Evolutionary conservation across 108 stramenopile species (phyloP), one percentile per base, ranked within the genome.

Genomic region (Skeletonema grethae): DNA sequence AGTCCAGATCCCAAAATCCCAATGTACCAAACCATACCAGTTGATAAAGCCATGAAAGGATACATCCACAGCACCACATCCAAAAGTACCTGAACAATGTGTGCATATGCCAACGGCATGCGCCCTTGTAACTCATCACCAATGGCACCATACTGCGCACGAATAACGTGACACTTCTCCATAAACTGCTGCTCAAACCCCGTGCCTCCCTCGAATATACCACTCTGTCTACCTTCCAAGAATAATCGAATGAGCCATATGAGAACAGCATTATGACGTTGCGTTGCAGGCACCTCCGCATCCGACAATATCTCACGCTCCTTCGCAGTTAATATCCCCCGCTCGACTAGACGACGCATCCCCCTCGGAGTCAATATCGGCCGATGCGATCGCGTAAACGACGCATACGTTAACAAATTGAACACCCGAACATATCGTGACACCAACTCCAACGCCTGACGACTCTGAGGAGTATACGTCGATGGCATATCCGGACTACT

Each of bases 61-160:
- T 92, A 95, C 88, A 93, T 89, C 90, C 90, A 91, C 30, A 92
- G 50, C 55, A 95, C 86, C 11, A 93, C 72, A 77, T 95, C 96
- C 4, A 95, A 85, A 20, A 97, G 59, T 16, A 94, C 85, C 74
- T 95, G 94, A 34, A 95, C 96, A 50, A 95, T 90, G 66, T 97
- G 96, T 8, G 94, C 90, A 83, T 97, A 97, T 7, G 94, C 94
- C 20, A 97, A 68, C n/a, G 94, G 94, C 92, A 95, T 97, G 2
- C 96, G 75, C 15, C 93, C 96, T 70, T 80, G 84, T 38, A 88
- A 82, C 55, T 94, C 93, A 70, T 94, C 93, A 1, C 93, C 90
- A 56, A 94, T 94, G 13, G 88, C 90, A 58, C 93, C 93, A 73
- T 90, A 89, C 60, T 91, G 90, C 1, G 89, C 88, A 41, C 93